Percentiles rank a stretch among this genome's conserved stretches.
Evolutionary conservation across 768 basidiomycete genomes (phyloP).

Genomic region (Coprinopsis sp.): DNA sequence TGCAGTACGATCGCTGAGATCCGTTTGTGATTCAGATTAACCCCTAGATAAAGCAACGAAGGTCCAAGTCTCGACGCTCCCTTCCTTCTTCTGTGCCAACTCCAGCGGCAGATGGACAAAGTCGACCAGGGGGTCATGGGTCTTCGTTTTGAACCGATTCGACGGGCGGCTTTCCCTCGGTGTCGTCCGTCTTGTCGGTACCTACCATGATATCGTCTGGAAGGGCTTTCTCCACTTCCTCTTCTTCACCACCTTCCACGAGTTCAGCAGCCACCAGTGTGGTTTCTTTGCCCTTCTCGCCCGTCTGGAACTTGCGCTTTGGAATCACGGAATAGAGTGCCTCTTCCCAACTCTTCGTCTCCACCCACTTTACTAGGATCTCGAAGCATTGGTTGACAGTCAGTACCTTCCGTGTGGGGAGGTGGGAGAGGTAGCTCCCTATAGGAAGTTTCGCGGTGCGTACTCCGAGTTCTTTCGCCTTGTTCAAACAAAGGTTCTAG

Average conservation of each 20-base stretch:
- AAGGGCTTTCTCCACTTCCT: constrained; percentile 4
- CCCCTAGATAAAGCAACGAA: too few species aligned
- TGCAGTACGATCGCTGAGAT: too few species aligned
- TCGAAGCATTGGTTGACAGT: constrained; percentile 98
- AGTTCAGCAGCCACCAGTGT: constrained; percentile 10
- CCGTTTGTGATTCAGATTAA: too few species aligned
- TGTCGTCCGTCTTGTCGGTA: neutral
- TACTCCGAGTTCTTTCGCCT: constrained; percentile 69
- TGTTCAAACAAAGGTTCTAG: constrained; percentile 86
- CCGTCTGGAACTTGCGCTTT: constrained; percentile 74
- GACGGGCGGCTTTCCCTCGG: too few species aligned
- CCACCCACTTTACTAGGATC: constrained; percentile 88
- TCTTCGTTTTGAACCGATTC: too few species aligned
- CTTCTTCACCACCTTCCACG: constrained; percentile 16
- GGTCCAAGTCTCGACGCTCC: too few species aligned
- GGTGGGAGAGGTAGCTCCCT: constrained; percentile 77
- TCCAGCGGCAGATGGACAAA: too few species aligned
- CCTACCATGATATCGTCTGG: constrained; percentile 1
- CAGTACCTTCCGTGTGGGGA: constrained; percentile 90
- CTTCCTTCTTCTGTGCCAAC: too few species aligned
- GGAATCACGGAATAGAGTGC: constrained; percentile 90
- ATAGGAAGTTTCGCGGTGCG: constrained; percentile 91
- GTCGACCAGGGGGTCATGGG: too few species aligned
- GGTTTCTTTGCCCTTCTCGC: constrained; percentile 25
- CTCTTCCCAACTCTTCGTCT: constrained; percentile 77